Percentiles rank a stretch among this genome's conserved stretches.
These are phyloP conservation scores for Laburnicola sp. DNA, from an alignment of 2,329 filamentous ascomycete genomes.

Conservation along the genomic window DNA sequence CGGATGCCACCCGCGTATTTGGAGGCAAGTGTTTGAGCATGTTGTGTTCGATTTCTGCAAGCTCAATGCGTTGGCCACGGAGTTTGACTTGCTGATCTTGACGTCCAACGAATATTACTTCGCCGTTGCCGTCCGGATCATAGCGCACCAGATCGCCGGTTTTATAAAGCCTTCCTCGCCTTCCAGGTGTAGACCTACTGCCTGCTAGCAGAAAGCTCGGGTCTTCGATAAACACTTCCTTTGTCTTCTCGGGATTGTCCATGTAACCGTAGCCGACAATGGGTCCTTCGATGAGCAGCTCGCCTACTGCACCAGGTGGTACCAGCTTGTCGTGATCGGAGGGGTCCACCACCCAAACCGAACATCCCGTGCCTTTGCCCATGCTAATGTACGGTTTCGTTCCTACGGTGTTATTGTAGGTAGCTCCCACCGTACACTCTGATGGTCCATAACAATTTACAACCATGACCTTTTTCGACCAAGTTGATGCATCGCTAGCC, in stretches of 20 bases:
- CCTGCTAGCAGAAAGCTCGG: constrained; percentile 62
- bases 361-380: constrained; percentile 40
- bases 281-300: constrained; percentile 64
- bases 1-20: constrained; percentile 50
- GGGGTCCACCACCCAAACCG: constrained; percentile 49
- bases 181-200: constrained; percentile 57
- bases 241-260: constrained; percentile 42
- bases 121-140: constrained; percentile 48
- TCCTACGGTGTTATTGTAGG: constrained; percentile 36
- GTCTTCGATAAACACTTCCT: constrained; percentile 53
- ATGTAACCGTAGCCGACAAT: constrained; percentile 48
- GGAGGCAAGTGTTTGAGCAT: constrained; percentile 46
- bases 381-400: constrained; percentile 41
- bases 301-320: constrained; percentile 48
- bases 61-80: constrained; percentile 46
- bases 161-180: constrained; percentile 52
- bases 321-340: constrained; percentile 43
- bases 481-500: constrained; percentile 45
- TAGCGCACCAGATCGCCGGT: constrained; percentile 52
- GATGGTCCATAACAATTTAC: constrained; percentile 45
- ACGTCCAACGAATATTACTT: constrained; percentile 42
- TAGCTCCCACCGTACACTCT: constrained; percentile 42
- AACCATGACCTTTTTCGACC: constrained; percentile 47
- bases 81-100: constrained; percentile 48
- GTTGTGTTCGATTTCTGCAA: constrained; percentile 46